A percentile compares a stretch with the other conserved stretches of the same genome.
Evolutionary conservation across 495 filamentous ascomycete genomes (phyloP).

Genomic region (Penicillium canariense): DNA sequence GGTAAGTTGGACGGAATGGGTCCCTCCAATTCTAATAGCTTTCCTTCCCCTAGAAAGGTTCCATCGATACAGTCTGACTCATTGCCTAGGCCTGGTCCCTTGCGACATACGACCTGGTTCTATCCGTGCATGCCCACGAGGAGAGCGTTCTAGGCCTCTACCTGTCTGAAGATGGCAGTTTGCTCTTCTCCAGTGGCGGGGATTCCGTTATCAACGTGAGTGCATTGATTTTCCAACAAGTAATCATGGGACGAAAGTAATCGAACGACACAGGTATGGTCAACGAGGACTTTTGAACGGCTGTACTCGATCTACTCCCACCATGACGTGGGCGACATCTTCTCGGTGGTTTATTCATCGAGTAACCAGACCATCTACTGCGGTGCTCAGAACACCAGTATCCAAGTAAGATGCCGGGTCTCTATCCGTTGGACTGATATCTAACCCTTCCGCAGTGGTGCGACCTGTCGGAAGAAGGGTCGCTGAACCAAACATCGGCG

Average conservation of each 20-base stretch:
- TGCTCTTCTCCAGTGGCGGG: constrained; percentile 90
- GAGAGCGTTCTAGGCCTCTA: constrained; percentile 85
- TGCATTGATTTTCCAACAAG: not conserved
- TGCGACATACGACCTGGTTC: constrained; percentile 74
- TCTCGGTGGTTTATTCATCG: constrained; percentile 83
- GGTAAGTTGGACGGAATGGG: constrained; percentile 37
- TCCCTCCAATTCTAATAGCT: not conserved
- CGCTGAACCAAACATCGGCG: constrained; percentile 58
- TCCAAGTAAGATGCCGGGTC: constrained; percentile 58
- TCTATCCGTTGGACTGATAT: not conserved
- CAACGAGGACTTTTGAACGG: constrained; percentile 56
- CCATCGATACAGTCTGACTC: constrained; percentile 10
- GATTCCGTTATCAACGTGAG: constrained; percentile 90
- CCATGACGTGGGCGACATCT: constrained; percentile 94
- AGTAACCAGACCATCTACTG: constrained; percentile 80
- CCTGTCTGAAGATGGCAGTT: constrained; percentile 66
- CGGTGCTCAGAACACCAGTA: constrained; percentile 90
- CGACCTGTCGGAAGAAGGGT: constrained; percentile 53
- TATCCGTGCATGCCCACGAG: constrained; percentile 78
- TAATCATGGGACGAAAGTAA: not conserved
- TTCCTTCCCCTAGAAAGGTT: too few species aligned
- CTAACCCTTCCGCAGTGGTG: constrained; percentile 51
- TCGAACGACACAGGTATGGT: constrained; percentile 57
- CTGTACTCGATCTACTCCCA: constrained; percentile 89
- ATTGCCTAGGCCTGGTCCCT: constrained; percentile 71